A percentile compares a stretch with the other conserved stretches of the same genome.
These are phyloP conservation scores for Pyricularia sp. DNA, from an alignment of 2,329 filamentous ascomycete genomes.

Conservation along the genomic window DNA sequence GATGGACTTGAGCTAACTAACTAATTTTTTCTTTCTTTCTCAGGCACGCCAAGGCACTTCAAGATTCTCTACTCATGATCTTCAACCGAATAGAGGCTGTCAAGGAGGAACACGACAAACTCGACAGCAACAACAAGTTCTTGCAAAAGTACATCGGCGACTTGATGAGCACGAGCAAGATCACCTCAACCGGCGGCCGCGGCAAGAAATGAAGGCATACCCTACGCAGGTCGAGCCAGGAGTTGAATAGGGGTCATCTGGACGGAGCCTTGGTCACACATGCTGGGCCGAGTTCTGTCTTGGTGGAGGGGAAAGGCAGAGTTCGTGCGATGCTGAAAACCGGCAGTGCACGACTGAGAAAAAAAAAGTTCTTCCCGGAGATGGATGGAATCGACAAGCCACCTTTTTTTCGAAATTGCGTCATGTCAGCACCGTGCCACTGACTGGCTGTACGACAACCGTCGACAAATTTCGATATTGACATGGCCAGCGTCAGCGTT, in stretches of 20 bases:
- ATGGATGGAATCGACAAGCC: too few relatives aligned
- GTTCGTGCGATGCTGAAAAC: neutral
- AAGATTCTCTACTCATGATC: constrained; percentile 81
- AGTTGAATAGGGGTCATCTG: neutral
- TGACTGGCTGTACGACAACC: neutral
- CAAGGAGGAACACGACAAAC: constrained; percentile 88
- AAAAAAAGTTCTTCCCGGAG: too few relatives aligned
- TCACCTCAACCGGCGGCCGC: constrained; percentile 45
- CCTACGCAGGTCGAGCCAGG: neutral
- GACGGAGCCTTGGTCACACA: neutral
- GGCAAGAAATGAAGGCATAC: constrained; percentile 38
- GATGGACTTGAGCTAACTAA: neutral
- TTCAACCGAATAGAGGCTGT: constrained; percentile 93
- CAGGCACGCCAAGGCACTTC: constrained; percentile 81
- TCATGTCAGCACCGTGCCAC: neutral
- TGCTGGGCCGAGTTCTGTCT: too few relatives aligned
- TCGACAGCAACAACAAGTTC: constrained; percentile 95
- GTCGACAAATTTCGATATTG: neutral
- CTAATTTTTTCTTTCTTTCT: neutral
- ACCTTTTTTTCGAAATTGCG: neutral
- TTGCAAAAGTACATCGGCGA: constrained; percentile 97
- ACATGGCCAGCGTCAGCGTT: neutral
- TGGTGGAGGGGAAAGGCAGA: neutral
- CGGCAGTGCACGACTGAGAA: neutral
- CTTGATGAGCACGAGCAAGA: constrained; percentile 78